These are phyloP conservation scores for Mycena vitilis DNA, from an alignment of 768 basidiomycete species.

Conservation along the genomic window DNA sequence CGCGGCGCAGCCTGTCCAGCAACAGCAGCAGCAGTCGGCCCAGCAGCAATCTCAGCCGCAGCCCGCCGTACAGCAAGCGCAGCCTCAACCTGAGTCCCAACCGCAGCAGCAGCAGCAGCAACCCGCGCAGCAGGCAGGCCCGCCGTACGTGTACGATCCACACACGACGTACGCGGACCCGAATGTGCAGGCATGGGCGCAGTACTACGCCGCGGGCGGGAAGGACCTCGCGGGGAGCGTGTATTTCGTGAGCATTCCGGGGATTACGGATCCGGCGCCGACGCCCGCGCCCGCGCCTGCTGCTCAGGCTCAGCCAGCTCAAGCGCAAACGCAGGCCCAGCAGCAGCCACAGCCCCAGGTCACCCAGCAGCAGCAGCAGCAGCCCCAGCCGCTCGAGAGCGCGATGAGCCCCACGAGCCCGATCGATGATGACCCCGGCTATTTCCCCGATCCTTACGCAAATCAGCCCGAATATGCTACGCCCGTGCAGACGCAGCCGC, in stretches of 20 bases:
- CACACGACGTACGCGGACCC: constrained; percentile 76
- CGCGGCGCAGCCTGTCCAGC: constrained; percentile 45
- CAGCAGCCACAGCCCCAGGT: constrained; percentile 17
- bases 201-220: constrained; percentile 87
- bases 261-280: constrained; percentile 63
- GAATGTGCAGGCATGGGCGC: constrained; percentile 89
- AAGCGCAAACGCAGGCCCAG: constrained; percentile 25
- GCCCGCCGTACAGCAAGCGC: constrained; percentile 38
- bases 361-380: constrained; percentile 23
- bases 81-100: constrained; percentile 12
- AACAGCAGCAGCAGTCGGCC: constrained; percentile 32
- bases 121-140: constrained; percentile 44
- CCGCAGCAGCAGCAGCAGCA: constrained; percentile 32
- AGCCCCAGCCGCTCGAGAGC: constrained; percentile 32
- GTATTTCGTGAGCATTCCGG: constrained; percentile 85
- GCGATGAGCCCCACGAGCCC: constrained; percentile 20
- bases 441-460: constrained; percentile 32
- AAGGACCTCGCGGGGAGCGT: constrained; percentile 79
- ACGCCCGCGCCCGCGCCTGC: constrained; percentile 27
- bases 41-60: background rate
- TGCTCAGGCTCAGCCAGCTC: constrained; percentile 35
- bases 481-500: background rate
- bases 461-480: constrained; percentile 26
- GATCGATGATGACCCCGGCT: constrained; percentile 29
- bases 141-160: constrained; percentile 72